Percentiles rank a stretch among this genome's conserved stretches.
Conservation (phyloP, 305 asterid species). For the Fraxinus latifolia region DNA sequence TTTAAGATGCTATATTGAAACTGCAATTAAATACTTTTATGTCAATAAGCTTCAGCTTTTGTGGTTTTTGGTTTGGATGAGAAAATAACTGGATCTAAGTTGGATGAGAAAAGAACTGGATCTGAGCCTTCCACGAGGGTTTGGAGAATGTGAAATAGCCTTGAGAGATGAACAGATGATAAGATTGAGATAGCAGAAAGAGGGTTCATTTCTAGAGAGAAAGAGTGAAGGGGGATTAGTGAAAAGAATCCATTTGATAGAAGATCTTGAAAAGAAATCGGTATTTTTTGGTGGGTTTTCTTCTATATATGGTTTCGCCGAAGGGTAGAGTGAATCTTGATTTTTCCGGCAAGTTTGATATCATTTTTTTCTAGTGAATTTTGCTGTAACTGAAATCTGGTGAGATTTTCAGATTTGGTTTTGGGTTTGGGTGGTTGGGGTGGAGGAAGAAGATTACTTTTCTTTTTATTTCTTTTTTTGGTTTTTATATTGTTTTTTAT, state of each 20-base stretch:
- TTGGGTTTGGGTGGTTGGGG: too few species aligned
- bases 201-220: background rate
- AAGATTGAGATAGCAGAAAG: constrained; percentile 30
- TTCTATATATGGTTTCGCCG: constrained; percentile 20
- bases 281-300: constrained; percentile 8
- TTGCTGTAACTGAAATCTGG: constrained; percentile 12
- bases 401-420: constrained; percentile 31
- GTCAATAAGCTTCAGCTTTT: too few species aligned
- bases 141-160: constrained; percentile 42
- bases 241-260: constrained; percentile 6
- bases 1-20: too few species aligned
- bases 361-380: background rate
- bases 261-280: constrained; percentile 22
- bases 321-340: background rate
- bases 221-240: constrained; percentile 1
- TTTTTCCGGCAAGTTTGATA: too few species aligned
- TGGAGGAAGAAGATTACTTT: too few species aligned
- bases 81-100: background rate
- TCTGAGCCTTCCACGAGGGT: constrained; percentile 71
- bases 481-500: too few species aligned
- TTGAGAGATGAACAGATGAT: constrained; percentile 28
- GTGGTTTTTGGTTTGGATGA: too few species aligned
- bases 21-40: too few species aligned
- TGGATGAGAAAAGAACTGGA: constrained; percentile 56
- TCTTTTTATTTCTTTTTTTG: too few species aligned